Evolutionary conservation across 345 rosid genomes (phyloP).

Genomic region (Moringa oleifera): DNA sequence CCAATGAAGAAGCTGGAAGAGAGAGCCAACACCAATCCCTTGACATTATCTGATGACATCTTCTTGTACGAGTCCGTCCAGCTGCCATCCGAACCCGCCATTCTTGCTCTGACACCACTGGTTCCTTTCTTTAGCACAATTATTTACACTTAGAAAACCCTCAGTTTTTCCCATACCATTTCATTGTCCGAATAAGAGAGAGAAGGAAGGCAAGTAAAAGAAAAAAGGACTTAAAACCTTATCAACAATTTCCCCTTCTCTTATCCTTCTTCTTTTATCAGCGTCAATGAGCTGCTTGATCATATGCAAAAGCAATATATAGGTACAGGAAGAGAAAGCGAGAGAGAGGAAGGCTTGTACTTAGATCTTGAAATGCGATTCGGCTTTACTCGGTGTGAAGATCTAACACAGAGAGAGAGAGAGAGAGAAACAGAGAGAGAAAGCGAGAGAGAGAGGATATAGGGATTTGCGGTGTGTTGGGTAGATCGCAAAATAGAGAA

Average conservation of each 20-base stretch:
- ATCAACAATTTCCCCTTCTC: background rate
- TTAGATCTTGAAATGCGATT: too few species aligned
- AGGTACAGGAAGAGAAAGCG: too few species aligned
- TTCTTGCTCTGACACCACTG: conserved; percentile 1
- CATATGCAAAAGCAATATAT: too few species aligned
- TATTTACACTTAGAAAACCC: background rate
- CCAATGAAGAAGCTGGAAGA: conserved; percentile 86
- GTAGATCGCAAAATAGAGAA: background rate
- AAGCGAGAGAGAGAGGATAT: background rate
- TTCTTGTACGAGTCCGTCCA: conserved; percentile 54
- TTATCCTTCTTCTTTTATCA: background rate
- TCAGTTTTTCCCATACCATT: background rate
- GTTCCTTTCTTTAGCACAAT: background rate
- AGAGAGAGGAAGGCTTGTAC: background rate
- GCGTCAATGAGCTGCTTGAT: too few species aligned
- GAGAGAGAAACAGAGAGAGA: too few species aligned
- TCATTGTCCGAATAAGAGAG: background rate
- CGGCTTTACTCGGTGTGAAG: too few species aligned
- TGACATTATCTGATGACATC: conserved; percentile 76
- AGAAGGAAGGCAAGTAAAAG: background rate
- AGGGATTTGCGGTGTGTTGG: background rate
- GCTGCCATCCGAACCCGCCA: conserved; percentile 25
- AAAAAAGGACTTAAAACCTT: background rate
- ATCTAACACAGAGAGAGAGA: background rate
- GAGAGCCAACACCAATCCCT: conserved; percentile 77